Evolutionary conservation across 257 asterid species (phyloP).

Genomic region (Solanum chiquidenum): DNA sequence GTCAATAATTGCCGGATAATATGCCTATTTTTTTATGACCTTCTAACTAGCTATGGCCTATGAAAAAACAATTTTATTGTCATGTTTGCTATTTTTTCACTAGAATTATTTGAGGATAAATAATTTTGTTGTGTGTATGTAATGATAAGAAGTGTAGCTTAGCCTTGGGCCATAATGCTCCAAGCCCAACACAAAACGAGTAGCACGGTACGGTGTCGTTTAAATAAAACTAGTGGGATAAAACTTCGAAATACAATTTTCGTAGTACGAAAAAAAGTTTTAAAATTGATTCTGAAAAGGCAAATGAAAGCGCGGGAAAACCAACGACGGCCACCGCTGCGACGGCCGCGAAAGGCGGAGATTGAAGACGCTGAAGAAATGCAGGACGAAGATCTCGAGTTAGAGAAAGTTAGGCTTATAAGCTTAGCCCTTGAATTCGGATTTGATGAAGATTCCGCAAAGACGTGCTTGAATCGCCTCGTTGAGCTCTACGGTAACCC

Average conservation of each 20-base stretch:
- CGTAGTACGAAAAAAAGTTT: background rate
- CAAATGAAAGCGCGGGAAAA: slow-evolving; percentile 59
- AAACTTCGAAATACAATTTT: background rate
- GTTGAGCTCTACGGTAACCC: slow-evolving; percentile 60
- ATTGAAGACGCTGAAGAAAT: slow-evolving; percentile 16
- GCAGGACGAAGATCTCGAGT: slow-evolving; percentile 49
- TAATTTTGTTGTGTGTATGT: no score
- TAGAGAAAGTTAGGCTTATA: slow-evolving; percentile 61
- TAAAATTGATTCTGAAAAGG: background rate
- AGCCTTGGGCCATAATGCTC: background rate
- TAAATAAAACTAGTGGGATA: background rate
- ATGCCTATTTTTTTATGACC: no score
- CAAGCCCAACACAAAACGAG: background rate
- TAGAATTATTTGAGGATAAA: no score
- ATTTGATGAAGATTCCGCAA: slow-evolving; percentile 63
- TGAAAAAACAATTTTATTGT: no score
- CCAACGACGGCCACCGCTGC: background rate
- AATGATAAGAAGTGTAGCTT: no score
- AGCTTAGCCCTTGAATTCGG: slow-evolving; percentile 85
- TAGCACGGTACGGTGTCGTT: background rate
- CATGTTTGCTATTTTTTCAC: no score
- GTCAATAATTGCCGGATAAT: no score
- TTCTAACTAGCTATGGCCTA: no score
- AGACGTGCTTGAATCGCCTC: slow-evolving; percentile 58
- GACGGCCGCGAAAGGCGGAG: background rate